Evolutionary conservation across 768 basidiomycete genomes (phyloP).

Genomic region (Trametes gibbosa): DNA sequence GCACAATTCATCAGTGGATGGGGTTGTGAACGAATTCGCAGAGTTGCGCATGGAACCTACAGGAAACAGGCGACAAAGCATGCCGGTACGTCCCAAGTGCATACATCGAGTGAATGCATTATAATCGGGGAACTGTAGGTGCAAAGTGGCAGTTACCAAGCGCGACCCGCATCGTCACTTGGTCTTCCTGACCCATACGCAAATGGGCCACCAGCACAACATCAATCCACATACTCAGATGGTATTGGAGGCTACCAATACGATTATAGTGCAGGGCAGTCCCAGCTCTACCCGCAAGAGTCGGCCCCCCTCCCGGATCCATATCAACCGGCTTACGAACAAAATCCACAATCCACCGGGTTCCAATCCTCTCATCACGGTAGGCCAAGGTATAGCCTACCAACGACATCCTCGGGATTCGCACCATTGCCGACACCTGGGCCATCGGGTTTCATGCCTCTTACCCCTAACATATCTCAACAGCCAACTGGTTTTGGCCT

Average conservation of each 20-base stretch:
- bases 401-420: conserved; percentile 67
- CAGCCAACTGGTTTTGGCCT: conserved; percentile 20
- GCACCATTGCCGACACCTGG: conserved; percentile 47
- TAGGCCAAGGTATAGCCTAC: conserved; percentile 66
- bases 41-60: conserved; percentile 52
- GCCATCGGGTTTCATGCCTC: conserved; percentile 32
- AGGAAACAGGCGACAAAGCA: conserved; percentile 18
- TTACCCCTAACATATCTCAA: conserved; percentile 23
- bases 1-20: conserved; percentile 40
- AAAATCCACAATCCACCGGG: conserved; percentile 35
- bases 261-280: conserved; percentile 37
- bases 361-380: conserved; percentile 30
- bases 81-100: conserved; percentile 21
- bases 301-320: conserved; percentile 34
- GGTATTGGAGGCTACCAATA: conserved; percentile 35
- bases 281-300: conserved; percentile 30
- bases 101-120: background rate
- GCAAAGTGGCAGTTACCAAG: conserved; percentile 9
- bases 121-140: background rate
- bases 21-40: conserved; percentile 60
- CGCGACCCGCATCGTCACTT: conserved; percentile 31
- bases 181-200: conserved; percentile 26
- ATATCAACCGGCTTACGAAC: conserved; percentile 49
- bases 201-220: conserved; percentile 21
- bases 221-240: conserved; percentile 35